These are phyloP conservation scores for Clarireedia hainanense DNA, from an alignment of 2,329 filamentous ascomycete species.

Conservation along the genomic window DNA sequence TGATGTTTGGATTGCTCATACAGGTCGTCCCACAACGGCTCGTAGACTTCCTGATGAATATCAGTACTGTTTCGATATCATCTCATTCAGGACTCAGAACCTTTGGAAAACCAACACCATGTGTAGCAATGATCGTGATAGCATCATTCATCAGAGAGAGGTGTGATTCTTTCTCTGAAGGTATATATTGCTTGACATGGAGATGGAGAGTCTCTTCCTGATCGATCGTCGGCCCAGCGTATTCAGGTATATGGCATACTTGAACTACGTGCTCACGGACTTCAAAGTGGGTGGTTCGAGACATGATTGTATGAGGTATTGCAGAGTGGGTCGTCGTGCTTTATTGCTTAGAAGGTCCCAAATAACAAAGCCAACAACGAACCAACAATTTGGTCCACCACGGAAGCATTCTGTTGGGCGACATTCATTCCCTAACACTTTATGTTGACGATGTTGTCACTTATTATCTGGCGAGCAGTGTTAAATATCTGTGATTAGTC, in stretches of 20 bases:
- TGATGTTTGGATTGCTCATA: too few relatives aligned
- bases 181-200: background rate
- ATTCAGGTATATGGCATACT: background rate
- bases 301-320: too few relatives aligned
- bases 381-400: too few relatives aligned
- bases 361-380: too few relatives aligned
- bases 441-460: too few relatives aligned
- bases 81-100: conserved; percentile 32
- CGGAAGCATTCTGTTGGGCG: too few relatives aligned
- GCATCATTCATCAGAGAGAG: background rate
- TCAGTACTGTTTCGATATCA: background rate
- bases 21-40: conserved; percentile 47
- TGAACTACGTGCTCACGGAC: background rate
- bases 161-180: background rate
- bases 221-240: background rate
- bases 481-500: too few relatives aligned
- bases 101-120: conserved; percentile 89
- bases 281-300: background rate
- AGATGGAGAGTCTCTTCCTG: background rate
- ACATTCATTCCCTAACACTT: too few relatives aligned
- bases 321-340: too few relatives aligned
- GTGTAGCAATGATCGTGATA: conserved; percentile 51
- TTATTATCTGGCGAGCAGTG: too few relatives aligned
- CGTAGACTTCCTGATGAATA: conserved; percentile 68
- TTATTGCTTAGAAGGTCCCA: too few relatives aligned